Percentiles rank a stretch among this genome's conserved stretches.
These are phyloP conservation scores for Leishmania martiniquensis DNA, from an alignment of 208 protist genomes.

Conservation along the genomic window DNA sequence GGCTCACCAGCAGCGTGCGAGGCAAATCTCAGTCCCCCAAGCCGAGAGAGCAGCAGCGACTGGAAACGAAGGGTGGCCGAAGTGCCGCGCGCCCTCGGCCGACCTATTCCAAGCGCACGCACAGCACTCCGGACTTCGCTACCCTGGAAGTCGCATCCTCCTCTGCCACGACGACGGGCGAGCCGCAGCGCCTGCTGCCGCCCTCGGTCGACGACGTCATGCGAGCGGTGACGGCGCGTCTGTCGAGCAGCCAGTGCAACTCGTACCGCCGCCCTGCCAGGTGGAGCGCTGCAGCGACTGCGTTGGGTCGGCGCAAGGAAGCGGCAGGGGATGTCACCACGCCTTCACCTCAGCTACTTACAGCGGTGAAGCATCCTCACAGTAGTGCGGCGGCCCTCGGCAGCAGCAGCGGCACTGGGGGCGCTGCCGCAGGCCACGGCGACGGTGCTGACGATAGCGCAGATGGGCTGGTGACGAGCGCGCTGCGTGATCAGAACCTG, in stretches of 20 bases:
- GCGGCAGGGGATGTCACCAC: background rate
- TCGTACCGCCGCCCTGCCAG: background rate
- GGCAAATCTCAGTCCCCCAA: background rate
- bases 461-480: conserved; percentile 10
- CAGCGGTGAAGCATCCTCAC: conserved; percentile 6
- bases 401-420: background rate
- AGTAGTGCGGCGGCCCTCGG: background rate
- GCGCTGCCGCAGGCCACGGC: background rate
- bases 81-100: background rate
- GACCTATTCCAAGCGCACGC: background rate
- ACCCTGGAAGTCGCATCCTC: background rate
- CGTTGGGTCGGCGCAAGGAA: background rate
- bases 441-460: conserved; percentile 4
- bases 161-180: conserved; percentile 11
- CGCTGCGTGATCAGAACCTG: conserved; percentile 27
- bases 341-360: conserved; percentile 9
- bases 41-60: background rate
- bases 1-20: conserved; percentile 18
- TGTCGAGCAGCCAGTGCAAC: background rate
- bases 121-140: background rate
- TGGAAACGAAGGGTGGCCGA: background rate
- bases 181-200: conserved; percentile 21
- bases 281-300: background rate
- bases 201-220: conserved; percentile 32
- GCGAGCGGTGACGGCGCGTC: conserved; percentile 16